Conservation (phyloP, 2,329 filamentous ascomycete species). For the Coniochaeta hoffmannii region DNA sequence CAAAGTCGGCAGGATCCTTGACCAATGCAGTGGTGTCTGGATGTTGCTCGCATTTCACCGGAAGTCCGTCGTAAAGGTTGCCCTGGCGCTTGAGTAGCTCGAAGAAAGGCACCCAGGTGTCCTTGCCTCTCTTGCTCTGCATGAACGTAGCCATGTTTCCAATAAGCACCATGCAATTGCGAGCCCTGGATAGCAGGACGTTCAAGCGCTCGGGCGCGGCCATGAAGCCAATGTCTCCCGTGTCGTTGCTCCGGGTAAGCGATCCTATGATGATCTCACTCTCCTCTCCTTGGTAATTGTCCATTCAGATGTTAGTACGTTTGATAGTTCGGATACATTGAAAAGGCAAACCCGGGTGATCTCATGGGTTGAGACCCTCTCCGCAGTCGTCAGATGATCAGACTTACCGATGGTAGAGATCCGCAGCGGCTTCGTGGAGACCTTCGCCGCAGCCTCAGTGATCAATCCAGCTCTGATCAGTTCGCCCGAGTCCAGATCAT, state of each 20-base stretch:
- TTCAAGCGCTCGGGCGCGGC: slow-evolving; percentile 58
- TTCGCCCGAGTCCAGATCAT: slow-evolving; percentile 60
- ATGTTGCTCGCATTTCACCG: slow-evolving; percentile 53
- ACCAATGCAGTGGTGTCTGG: slow-evolving; percentile 40
- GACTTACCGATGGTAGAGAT: slow-evolving; percentile 63
- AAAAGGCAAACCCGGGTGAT: too few relatives aligned
- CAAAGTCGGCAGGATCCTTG: slow-evolving; percentile 47
- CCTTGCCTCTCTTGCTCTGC: slow-evolving; percentile 46
- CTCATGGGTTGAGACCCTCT: too few relatives aligned
- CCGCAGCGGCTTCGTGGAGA: slow-evolving; percentile 44
- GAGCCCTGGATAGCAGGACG: slow-evolving; percentile 61
- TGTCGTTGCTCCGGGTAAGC: slow-evolving; percentile 57
- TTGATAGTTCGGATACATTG: neutral
- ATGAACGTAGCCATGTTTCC: slow-evolving; percentile 64
- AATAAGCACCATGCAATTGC: slow-evolving; percentile 59
- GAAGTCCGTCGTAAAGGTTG: slow-evolving; percentile 53
- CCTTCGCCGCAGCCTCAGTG: slow-evolving; percentile 40
- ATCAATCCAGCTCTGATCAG: slow-evolving; percentile 56
- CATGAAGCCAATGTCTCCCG: slow-evolving; percentile 65
- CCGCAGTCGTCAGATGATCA: too few relatives aligned
- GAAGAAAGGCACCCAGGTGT: slow-evolving; percentile 52
- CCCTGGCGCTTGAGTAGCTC: slow-evolving; percentile 41
- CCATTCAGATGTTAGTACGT: slow-evolving; percentile 27
- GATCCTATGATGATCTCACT: slow-evolving; percentile 64
- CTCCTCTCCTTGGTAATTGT: slow-evolving; percentile 76